These are phyloP conservation scores for Candida vaughaniae DNA, from an alignment of 805 yeast genomes.

Conservation along the genomic window DNA sequence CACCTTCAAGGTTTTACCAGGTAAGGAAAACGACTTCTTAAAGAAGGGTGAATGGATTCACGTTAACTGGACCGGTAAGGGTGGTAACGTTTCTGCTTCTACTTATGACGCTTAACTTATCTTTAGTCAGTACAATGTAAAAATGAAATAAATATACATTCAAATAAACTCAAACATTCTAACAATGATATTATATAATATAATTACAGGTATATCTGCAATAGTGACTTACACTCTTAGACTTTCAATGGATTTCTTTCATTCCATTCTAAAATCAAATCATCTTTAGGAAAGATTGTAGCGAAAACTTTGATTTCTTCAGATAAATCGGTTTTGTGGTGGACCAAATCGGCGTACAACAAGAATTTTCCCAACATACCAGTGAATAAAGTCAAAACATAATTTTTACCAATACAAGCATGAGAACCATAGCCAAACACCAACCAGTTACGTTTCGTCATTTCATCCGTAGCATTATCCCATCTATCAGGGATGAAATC, in stretches of 20 bases:
- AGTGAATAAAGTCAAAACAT: conserved; percentile 87
- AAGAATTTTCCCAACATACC: conserved; percentile 90
- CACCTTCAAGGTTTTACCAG: conserved; percentile 94
- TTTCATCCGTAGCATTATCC: conserved; percentile 77
- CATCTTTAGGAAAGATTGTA: conserved; percentile 97
- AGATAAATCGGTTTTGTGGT: conserved; percentile 76
- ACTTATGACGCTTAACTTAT: conserved; percentile 78
- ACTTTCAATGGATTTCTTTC: conserved; percentile 54
- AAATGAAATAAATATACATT: background rate
- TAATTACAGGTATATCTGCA: background rate
- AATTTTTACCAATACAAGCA: conserved; percentile 91
- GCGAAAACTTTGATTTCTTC: conserved; percentile 97
- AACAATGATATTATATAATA: background rate
- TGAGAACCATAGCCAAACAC: conserved; percentile 98
- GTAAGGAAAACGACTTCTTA: conserved; percentile 69
- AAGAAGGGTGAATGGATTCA: conserved; percentile 81
- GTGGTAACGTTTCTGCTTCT: conserved; percentile 96
- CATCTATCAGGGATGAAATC: conserved; percentile 95
- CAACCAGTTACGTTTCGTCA: conserved; percentile 86
- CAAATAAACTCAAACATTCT: background rate
- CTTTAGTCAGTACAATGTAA: conserved; percentile 11
- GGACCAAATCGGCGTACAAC: conserved; percentile 75
- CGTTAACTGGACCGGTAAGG: conserved; percentile 98
- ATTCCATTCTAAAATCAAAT: conserved; percentile 74
- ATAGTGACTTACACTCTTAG: background rate